Conservation (phyloP, 345 rosid genomes). For the Trapa incisa region DNA sequence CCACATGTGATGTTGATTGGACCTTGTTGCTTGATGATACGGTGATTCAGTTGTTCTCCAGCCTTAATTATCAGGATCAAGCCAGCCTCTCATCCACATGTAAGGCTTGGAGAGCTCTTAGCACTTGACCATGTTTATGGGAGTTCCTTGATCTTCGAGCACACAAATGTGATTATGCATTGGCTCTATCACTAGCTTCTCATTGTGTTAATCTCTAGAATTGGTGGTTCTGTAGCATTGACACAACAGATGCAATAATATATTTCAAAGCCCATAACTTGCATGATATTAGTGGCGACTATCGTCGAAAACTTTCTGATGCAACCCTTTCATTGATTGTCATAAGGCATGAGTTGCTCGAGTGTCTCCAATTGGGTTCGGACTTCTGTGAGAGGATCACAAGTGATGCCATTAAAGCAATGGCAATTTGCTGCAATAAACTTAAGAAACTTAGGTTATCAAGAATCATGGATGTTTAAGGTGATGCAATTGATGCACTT, state of each 20-base stretch:
- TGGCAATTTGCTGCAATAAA: slow-evolving; percentile 60
- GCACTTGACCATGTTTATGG: slow-evolving; percentile 56
- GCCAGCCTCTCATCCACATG: slow-evolving; percentile 62
- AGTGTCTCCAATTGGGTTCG: slow-evolving; percentile 74
- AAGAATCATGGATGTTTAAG: slow-evolving; percentile 53
- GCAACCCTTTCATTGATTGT: slow-evolving; percentile 61
- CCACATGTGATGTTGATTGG: slow-evolving; percentile 39
- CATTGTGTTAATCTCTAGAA: slow-evolving; percentile 46
- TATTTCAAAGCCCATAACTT: slow-evolving; percentile 48
- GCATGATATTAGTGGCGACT: slow-evolving; percentile 61
- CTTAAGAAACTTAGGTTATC: slow-evolving; percentile 63
- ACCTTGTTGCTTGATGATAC: slow-evolving; percentile 63
- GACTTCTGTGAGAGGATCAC: slow-evolving; percentile 74
- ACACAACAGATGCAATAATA: slow-evolving; percentile 66
- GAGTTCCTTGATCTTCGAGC: slow-evolving; percentile 63
- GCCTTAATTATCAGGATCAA: slow-evolving; percentile 65
- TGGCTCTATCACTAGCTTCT: slow-evolving; percentile 44
- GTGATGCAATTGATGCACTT: slow-evolving; percentile 64
- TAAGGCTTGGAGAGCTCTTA: slow-evolving; percentile 47
- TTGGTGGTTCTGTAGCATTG: slow-evolving; percentile 64
- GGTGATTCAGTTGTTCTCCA: slow-evolving; percentile 50
- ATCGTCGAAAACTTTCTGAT: slow-evolving; percentile 66
- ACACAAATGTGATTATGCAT: slow-evolving; percentile 41
- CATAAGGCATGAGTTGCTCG: slow-evolving; percentile 60
- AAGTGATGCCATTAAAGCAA: slow-evolving; percentile 58